These are phyloP conservation scores for Monosporascus sp. DNA, from an alignment of 2,329 filamentous ascomycete genomes.

Conservation along the genomic window DNA sequence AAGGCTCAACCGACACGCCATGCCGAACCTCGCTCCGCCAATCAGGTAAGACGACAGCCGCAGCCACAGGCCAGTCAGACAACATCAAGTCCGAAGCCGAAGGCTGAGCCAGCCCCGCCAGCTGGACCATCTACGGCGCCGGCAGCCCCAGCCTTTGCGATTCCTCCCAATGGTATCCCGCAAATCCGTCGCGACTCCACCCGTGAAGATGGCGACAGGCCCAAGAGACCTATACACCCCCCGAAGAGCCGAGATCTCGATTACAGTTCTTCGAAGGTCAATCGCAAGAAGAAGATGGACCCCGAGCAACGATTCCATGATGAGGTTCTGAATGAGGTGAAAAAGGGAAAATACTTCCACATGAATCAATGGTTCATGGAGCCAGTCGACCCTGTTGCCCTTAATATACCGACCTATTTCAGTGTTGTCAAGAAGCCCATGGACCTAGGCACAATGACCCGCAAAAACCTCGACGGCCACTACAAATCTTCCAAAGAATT, in stretches of 20 bases:
- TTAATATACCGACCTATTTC: conserved; percentile 91
- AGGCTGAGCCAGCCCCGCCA: conserved; percentile 18
- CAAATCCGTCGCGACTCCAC: conserved; percentile 82
- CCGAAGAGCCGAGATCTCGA: conserved; percentile 89
- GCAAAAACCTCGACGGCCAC: conserved; percentile 70
- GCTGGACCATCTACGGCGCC: conserved; percentile 30
- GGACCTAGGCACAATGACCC: conserved; percentile 79
- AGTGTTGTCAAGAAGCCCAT: conserved; percentile 95
- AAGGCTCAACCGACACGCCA: conserved; percentile 42
- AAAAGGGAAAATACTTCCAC: conserved; percentile 63
- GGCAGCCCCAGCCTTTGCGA: conserved; percentile 60
- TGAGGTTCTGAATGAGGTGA: conserved; percentile 70
- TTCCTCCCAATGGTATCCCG: conserved; percentile 72
- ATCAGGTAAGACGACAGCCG: conserved; percentile 28
- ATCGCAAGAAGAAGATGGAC: conserved; percentile 86
- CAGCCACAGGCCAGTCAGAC: conserved; percentile 26
- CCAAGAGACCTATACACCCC: conserved; percentile 89
- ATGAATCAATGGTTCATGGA: conserved; percentile 71
- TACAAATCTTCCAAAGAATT: conserved; percentile 83
- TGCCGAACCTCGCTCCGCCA: conserved; percentile 36
- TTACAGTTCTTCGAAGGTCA: conserved; percentile 61
- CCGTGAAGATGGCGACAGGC: conserved; percentile 68
- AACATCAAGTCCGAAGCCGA: conserved; percentile 30
- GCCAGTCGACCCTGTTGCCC: conserved; percentile 86
- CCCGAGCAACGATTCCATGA: conserved; percentile 89